Evolutionary conservation across 805 yeast species (phyloP).

Genomic region (Starmerella stellata): DNA sequence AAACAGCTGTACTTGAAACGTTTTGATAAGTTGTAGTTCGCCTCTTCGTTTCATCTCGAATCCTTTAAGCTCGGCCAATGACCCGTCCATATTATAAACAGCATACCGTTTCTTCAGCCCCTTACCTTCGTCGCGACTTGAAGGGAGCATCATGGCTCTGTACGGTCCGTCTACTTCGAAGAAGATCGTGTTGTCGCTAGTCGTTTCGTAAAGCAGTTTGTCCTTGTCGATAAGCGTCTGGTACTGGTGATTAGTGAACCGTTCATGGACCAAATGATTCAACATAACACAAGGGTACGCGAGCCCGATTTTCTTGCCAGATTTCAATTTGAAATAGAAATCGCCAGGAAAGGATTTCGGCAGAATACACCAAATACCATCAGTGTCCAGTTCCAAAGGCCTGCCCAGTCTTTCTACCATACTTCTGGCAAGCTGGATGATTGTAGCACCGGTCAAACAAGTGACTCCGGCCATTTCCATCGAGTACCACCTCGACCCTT

Average conservation of each 20-base stretch:
- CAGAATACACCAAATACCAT: constrained; percentile 98
- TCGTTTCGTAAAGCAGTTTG: constrained; percentile 46
- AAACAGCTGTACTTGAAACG: constrained; percentile 88
- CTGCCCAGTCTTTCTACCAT: constrained; percentile 85
- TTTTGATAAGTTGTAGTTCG: constrained; percentile 78
- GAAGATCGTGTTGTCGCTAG: constrained; percentile 82
- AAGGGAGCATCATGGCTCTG: constrained; percentile 90
- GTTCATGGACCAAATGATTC: constrained; percentile 76
- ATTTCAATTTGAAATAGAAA: constrained; percentile 46
- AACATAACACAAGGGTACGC: constrained; percentile 95
- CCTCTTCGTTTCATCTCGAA: constrained; percentile 95
- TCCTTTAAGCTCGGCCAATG: constrained; percentile 88
- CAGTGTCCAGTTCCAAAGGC: constrained; percentile 92
- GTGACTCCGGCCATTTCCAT: constrained; percentile 99
- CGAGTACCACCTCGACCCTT: constrained; percentile 97
- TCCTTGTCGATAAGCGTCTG: constrained; percentile 65
- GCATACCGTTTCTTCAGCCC: constrained; percentile 94
- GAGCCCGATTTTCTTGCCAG: constrained; percentile 58
- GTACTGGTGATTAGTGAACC: constrained; percentile 86
- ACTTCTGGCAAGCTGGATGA: constrained; percentile 89
- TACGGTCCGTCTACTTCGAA: constrained; percentile 99
- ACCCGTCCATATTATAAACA: constrained; percentile 86
- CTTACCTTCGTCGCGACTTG: constrained; percentile 93
- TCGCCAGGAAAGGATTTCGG: constrained; percentile 90
- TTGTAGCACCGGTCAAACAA: constrained; percentile 92